These are phyloP conservation scores for Xylaria bambusicola DNA, from an alignment of 495 filamentous ascomycete genomes.

Conservation along the genomic window DNA sequence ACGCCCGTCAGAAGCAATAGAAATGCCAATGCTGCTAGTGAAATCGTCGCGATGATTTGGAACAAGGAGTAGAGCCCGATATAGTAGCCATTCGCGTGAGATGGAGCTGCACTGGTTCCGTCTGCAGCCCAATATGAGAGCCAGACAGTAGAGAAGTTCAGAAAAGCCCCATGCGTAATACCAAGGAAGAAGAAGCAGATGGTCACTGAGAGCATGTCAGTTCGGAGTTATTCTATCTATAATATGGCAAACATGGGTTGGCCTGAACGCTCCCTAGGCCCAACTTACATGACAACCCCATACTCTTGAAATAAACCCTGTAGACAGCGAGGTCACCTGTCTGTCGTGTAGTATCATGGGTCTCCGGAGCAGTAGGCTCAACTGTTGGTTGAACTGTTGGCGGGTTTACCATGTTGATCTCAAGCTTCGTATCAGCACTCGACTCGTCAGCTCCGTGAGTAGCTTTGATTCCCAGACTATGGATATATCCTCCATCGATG, in stretches of 20 bases:
- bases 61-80: conserved; percentile 32
- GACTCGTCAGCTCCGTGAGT: not conserved
- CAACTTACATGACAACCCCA: conserved; percentile 24
- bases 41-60: too few species aligned
- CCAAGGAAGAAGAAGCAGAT: conserved; percentile 22
- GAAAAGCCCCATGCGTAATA: conserved; percentile 34
- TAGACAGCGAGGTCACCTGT: conserved; percentile 9
- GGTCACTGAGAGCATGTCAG: conserved; percentile 11
- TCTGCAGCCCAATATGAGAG: conserved; percentile 42
- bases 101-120: conserved; percentile 23
- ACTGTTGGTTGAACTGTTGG: not conserved
- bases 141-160: conserved; percentile 42
- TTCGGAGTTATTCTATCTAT: conserved; percentile 19
- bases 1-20: too few species aligned
- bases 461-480: not conserved
- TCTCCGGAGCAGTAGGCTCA: not conserved
- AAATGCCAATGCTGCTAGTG: too few species aligned
- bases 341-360: not conserved
- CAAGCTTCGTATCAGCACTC: not conserved
- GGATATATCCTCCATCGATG: conserved; percentile 31
- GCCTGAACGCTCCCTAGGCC: too few species aligned
- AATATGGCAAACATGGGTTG: too few species aligned
- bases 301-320: conserved; percentile 40
- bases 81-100: conserved; percentile 35
- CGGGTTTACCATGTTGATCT: not conserved